Evolutionary conservation across 441 rosid genomes (phyloP), one percentile per base, ranked within the genome.

Genomic region (Cnidoscolus chayamansa): DNA sequence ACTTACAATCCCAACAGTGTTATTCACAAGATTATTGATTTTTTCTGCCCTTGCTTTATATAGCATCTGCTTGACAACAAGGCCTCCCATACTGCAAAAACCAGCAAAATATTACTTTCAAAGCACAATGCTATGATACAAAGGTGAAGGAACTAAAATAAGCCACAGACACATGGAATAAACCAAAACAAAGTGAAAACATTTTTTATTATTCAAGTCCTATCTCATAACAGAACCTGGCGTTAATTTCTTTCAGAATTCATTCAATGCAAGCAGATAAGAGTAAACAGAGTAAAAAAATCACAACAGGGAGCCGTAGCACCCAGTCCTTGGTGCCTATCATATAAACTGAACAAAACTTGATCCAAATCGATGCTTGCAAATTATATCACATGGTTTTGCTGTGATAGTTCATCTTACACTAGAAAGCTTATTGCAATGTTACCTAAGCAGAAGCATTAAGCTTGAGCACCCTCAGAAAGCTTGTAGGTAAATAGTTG

Each of bases 31-130:
- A 70, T 83, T 85, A 70, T 83, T 84, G 65, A 89, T 77, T 68
- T 90, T 93, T 84, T 91, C 96, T 64, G 75, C 82, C 87, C 85
- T 93, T 16, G 99, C 99, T 87, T 84, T 88, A 82, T 86, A 69
- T 60, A 95, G 84, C 76, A 95, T 87, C 93, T 95, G 96, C 92
- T 95, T 95, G 78, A 95, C 97, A 66, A 95, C 92, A 76, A 93
- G 91, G 72, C 98, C 99, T 78, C 98, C 98, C 98, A 95, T 81
- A 82, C 98, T 95, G 90, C 90, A 81, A 56, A 67, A 63, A 60
- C 9, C 59, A 65, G 73, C 48, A 72, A 75, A 60, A 37, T 69
- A 72, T 72, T 71, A 71, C 68, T 63, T 11, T 19, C 73, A 50
- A 60, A 59, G 59, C 32, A 65, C 30, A 63, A 57, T 58, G 12